Conservation (phyloP, 208 protist species). For the Trypanosoma mega region DNA sequence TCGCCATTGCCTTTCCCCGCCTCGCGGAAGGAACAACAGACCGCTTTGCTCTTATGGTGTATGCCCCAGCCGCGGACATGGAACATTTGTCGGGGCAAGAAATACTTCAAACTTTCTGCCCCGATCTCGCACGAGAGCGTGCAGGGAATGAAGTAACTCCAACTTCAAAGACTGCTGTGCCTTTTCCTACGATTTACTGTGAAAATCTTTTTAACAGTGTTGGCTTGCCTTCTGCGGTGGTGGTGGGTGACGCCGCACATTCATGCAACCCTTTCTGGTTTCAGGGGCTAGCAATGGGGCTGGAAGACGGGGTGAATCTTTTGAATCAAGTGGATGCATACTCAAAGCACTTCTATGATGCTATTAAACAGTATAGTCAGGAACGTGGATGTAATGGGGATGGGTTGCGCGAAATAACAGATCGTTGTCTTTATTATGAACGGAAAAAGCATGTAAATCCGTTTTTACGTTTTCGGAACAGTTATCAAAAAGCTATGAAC, state of each 20-base stretch:
- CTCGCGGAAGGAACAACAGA: too few species aligned
- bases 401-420: constrained; percentile 79
- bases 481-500: constrained; percentile 79
- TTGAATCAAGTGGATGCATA: constrained; percentile 87
- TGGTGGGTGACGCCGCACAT: constrained; percentile 84
- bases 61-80: constrained; percentile 63
- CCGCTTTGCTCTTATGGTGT: constrained; percentile 83
- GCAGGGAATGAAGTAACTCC: constrained; percentile 11
- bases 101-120: constrained; percentile 34
- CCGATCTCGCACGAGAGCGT: constrained; percentile 17
- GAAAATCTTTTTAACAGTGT: constrained; percentile 87
- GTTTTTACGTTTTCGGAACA: constrained; percentile 74
- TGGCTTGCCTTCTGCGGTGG: constrained; percentile 78
- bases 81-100: constrained; percentile 40
- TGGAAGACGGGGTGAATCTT: constrained; percentile 78
- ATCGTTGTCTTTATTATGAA: constrained; percentile 84
- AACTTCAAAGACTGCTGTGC: constrained; percentile 15
- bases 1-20: constrained; percentile 82
- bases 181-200: constrained; percentile 79
- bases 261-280: constrained; percentile 85
- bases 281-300: constrained; percentile 73
- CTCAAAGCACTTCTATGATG: constrained; percentile 86
- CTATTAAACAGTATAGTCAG: constrained; percentile 82
- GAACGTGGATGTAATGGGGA: constrained; percentile 83
- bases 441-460: constrained; percentile 79